Base-by-base conservation (phyloP, 192 early-diverging fungal species). In the Umbelopsis sp. region DNA sequence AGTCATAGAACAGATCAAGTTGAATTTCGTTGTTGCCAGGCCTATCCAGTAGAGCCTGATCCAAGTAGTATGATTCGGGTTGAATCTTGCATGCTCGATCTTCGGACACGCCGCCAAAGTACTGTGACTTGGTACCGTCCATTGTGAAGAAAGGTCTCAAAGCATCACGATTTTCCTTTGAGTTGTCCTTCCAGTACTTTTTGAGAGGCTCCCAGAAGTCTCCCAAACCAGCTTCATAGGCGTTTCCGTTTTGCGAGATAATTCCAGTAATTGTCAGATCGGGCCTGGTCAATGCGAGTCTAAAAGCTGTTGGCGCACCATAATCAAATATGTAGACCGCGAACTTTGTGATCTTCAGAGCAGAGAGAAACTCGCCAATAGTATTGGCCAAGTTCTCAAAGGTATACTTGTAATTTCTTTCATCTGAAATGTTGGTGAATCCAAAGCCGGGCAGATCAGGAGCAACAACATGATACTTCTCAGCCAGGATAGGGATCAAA, bases 241-340 rank as follows among this genome's bases (percentile, higher is more conserved):
- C 68, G 35, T 69, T 69, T 23, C 68, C 68, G 68, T 69, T 69
- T 53, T 69, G 68, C n/a, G 68, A 53, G 18, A 69, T 69, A 16
- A 69, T 69, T 8, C 30, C 68, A 15, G 55, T 61, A 7, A 53
- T 69, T 7, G 22, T 69, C 12, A 46, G 45, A 13, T 50, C 35
- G 15, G 49, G 68, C 0, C 51, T 33, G 27, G 11, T 44, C 6
- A 69, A 41, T 2, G 27, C 68, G 1, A 69, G 21, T 7, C 68
- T 49, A 3, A 69, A 53, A 35, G 49, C 68, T 12, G 51, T 53
- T 22, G 68, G 68, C 25, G 51, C 49, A 22, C 65, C 65, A 25
- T 66, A 66, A 30, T 66, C 65, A 41, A 66, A 66, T 15, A 66
- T 20, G 65, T 66, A 66, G 10, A 66, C 30, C 5, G 55, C 55